Conservation (phyloP, 2,329 filamentous ascomycete species). For the Fusarium nodosum region DNA sequence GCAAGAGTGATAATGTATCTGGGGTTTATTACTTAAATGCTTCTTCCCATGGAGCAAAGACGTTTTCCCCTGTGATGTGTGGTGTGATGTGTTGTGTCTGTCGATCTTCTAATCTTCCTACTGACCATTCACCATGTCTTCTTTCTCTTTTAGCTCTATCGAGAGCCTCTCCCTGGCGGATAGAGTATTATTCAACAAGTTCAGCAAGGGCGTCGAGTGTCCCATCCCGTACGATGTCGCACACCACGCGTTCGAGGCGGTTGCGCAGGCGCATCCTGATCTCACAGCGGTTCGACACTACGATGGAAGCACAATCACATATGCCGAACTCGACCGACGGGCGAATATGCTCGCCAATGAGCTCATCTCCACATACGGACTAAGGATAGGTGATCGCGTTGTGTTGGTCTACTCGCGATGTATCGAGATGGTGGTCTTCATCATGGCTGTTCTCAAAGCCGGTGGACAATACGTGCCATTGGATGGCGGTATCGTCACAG, state of each 20-base stretch:
- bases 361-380: slow-evolving; percentile 19
- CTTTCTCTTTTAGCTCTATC: slow-evolving; percentile 29
- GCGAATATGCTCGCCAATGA: slow-evolving; percentile 39
- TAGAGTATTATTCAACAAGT: slow-evolving; percentile 35
- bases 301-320: slow-evolving; percentile 40
- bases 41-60: background rate
- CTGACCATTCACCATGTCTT: slow-evolving; percentile 27
- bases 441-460: slow-evolving; percentile 38
- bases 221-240: slow-evolving; percentile 33
- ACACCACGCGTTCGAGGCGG: slow-evolving; percentile 39
- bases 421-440: slow-evolving; percentile 41
- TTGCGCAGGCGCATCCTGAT: slow-evolving; percentile 39
- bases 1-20: background rate
- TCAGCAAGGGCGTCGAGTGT: slow-evolving; percentile 26
- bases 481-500: slow-evolving; percentile 36
- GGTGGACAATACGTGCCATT: slow-evolving; percentile 39
- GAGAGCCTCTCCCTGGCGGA: slow-evolving; percentile 36
- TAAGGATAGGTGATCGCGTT: slow-evolving; percentile 34
- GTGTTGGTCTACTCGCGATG: slow-evolving; percentile 41
- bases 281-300: slow-evolving; percentile 30
- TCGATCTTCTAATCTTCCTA: background rate
- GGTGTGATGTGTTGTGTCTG: background rate
- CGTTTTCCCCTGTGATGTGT: background rate
- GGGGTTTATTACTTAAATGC: slow-evolving; percentile 9
- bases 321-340: slow-evolving; percentile 34